Percentiles rank a stretch among this genome's conserved stretches.
Evolutionary conservation across 2,329 filamentous ascomycete species (phyloP).

Genomic region (Calonectria henricotiae): DNA sequence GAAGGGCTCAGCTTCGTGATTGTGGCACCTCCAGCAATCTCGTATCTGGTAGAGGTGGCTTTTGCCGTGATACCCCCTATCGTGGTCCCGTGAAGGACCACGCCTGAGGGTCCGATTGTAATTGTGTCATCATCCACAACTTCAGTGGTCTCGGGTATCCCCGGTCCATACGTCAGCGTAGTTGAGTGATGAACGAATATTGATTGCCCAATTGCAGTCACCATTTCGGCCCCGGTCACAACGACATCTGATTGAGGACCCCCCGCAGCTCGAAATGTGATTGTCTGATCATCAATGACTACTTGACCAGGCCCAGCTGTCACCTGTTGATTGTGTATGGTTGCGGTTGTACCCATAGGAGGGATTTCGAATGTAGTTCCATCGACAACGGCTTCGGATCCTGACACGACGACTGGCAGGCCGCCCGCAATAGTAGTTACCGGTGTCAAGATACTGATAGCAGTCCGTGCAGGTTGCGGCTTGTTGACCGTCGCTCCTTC

Average conservation of each 20-base stretch:
- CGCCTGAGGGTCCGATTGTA: constrained; percentile 65
- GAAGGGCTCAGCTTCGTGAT: constrained; percentile 67
- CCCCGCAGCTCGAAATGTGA: constrained; percentile 56
- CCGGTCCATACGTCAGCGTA: constrained; percentile 65
- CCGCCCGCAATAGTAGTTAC: constrained; percentile 60
- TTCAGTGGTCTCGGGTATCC: constrained; percentile 55
- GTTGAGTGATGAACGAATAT: constrained; percentile 62
- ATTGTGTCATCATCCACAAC: constrained; percentile 69
- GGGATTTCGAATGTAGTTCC: constrained; percentile 63
- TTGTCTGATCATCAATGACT: constrained; percentile 57
- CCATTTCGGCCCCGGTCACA: constrained; percentile 66
- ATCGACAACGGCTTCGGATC: constrained; percentile 61
- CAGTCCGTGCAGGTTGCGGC: constrained; percentile 56
- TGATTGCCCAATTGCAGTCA: constrained; percentile 63
- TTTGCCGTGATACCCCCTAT: constrained; percentile 62
- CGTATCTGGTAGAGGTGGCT: constrained; percentile 60
- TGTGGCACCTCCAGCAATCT: constrained; percentile 69
- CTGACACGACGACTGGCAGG: constrained; percentile 62
- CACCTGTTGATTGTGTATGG: constrained; percentile 56
- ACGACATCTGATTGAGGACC: constrained; percentile 62
- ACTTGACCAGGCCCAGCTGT: constrained; percentile 58
- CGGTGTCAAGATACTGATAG: constrained; percentile 55
- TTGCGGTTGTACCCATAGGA: constrained; percentile 56
- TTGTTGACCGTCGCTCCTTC: constrained; percentile 64
- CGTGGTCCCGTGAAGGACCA: constrained; percentile 61